Evolutionary conservation across 139 green algal genomes (phyloP), one percentile per base, ranked within the genome.

Genomic region (Volvox africanus): DNA sequence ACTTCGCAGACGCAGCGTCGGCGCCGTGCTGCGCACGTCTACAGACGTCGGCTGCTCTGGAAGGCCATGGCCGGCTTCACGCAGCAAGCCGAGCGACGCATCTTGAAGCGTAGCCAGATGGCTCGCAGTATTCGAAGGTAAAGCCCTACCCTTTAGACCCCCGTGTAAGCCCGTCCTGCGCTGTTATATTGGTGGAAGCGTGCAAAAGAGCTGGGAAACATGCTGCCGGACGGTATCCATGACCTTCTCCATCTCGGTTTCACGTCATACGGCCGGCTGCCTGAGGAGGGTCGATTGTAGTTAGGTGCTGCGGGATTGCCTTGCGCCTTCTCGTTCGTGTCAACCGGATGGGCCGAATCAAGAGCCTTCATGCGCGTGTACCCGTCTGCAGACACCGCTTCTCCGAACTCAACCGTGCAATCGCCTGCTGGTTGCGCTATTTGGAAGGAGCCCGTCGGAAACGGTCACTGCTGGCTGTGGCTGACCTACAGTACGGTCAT

Each of bases 401-500:
- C 35, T 86, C 61, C 0, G n/a, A 86, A 22, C 87, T 91, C 14
- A n/a, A 32, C 33, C 61, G 61, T 21, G 87, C 76, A 1, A 19
- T 91, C 17, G 18, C 28, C 61, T 26, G 19, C 87, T 91, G 87
- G 87, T 18, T 36, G 61, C 21, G 3, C 61, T 69, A 26, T 35
- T 2, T 91, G 76, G 76, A 79, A 16, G 61, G 22, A 13, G 33
- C 33, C 14, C 61, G 61, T 2, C 87, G 61, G 44, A 79, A 85
- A 55, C 75, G 76, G 20, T 55, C 61, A n/a, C 24, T 79, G 76
- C 61, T 30, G 19, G 33, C 28, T 2, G 62, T 55, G 1, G 87
- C 87, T 11, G 76, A 62, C 18, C 32, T 91, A 62, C 87, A 86
- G 87, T 91, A 71, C 36, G 87, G 76, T 11, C 87, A 91, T 77